Evolutionary conservation across 179 eudicot genomes (phyloP), one percentile per base, ranked within the genome.

Genomic region (Gypsophila paniculata): DNA sequence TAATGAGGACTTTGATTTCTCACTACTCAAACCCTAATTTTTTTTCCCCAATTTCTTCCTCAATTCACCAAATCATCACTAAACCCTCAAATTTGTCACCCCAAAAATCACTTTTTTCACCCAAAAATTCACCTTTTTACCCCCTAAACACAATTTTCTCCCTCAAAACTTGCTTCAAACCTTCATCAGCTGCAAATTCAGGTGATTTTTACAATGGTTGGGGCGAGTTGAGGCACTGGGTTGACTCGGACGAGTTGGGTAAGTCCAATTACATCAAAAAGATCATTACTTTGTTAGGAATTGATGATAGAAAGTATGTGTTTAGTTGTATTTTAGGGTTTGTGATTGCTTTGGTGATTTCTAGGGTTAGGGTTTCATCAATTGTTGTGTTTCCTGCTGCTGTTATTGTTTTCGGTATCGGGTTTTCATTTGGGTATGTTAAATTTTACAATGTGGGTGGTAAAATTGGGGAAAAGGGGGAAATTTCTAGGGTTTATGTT

Each of bases 351-450:
- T 76, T 94, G 72, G 96, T 84, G 4, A 62, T 94, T 85, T 86
- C 94, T 82, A 89, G 99, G 80, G 82, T 94, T 55, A 86, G 86
- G 80, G 86, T 89, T 77, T 90, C 99, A 49, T 85, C 97, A 23
- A 85, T 91, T 77, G 63, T 89, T 73, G 85, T 87, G 23, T 77
- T 89, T 72, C 97, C 99, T 42, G 97, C 92, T 82, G 78, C 83
- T 84, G 88, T 79, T 72, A 42, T 89, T 72, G 86, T 89, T 79
- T 87, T 91, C 80, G 94, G 82, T 8, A 32, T 76, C 79, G 99
- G 99, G 73, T 88, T 91, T 84, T 88, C 92, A 4, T 74, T 89
- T 78, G 99, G 99, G 76, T 70, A 83, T 76, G 79, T 85, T 58
- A 91, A 75, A 18, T 58, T 75, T n/a, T 80, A 60, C 49, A 29